These are phyloP conservation scores for Soucietia sequanensis DNA, from an alignment of 805 yeast genomes.

Conservation along the genomic window DNA sequence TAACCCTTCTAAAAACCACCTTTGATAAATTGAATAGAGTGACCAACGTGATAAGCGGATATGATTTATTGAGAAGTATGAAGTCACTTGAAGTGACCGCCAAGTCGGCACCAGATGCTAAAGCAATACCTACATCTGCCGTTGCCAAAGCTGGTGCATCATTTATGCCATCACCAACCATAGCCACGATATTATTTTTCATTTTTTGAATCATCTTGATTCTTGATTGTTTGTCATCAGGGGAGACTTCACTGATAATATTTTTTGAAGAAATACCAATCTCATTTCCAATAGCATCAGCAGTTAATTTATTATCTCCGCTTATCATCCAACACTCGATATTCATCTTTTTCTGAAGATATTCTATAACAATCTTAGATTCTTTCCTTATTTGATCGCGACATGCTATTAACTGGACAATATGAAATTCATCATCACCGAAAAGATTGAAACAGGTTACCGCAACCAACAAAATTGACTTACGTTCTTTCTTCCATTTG, in stretches of 20 bases:
- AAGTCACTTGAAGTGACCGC: constrained; percentile 76
- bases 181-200: constrained; percentile 50
- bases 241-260: constrained; percentile 70
- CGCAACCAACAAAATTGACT: constrained; percentile 61
- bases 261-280: constrained; percentile 50
- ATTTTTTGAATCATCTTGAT: constrained; percentile 51
- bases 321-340: constrained; percentile 74
- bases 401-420: constrained; percentile 53
- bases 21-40: constrained; percentile 52
- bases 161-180: constrained; percentile 84
- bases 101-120: constrained; percentile 74
- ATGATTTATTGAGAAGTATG: constrained; percentile 55
- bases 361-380: constrained; percentile 47
- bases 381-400: constrained; percentile 63
- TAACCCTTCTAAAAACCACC: constrained; percentile 51
- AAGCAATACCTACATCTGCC: constrained; percentile 76
- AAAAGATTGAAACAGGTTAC: constrained; percentile 27
- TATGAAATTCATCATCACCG: constrained; percentile 28
- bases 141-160: constrained; percentile 78
- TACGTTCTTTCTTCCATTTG: constrained; percentile 61
- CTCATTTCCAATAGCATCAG: constrained; percentile 62
- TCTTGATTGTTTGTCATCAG: constrained; percentile 67
- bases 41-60: constrained; percentile 52
- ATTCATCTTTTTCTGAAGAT: constrained; percentile 35
- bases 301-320: constrained; percentile 70